A percentile compares a stretch with the other conserved stretches of the same genome.
Evolutionary conservation across 768 basidiomycete species (phyloP).

Genomic region (Suillus paluster): DNA sequence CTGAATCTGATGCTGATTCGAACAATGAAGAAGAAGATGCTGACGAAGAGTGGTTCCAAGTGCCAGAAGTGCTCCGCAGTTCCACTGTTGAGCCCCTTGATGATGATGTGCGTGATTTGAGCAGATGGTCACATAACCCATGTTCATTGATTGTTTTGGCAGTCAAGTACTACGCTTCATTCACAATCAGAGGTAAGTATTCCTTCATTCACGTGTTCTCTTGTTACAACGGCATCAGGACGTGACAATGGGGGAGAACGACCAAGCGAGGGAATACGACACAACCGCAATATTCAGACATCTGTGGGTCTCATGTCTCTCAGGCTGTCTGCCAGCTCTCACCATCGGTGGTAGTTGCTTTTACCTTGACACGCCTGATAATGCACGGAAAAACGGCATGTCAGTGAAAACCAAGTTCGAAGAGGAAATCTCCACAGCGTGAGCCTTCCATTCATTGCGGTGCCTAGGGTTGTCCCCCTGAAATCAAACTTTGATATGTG

Average conservation of each 20-base stretch:
- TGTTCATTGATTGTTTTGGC: neutral
- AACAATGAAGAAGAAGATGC: conserved; percentile 52
- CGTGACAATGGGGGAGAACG: conserved; percentile 73
- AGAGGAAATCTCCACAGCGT: conserved; percentile 59
- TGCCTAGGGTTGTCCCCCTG: neutral
- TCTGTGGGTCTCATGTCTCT: conserved; percentile 54
- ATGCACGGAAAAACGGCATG: conserved; percentile 72
- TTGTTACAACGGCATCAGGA: conserved; percentile 25
- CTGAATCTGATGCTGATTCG: conserved; percentile 71
- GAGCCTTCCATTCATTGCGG: conserved; percentile 17
- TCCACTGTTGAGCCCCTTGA: neutral
- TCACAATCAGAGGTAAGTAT: conserved; percentile 13
- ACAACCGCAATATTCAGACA: conserved; percentile 80
- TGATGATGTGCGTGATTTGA: conserved; percentile 6
- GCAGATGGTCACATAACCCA: neutral
- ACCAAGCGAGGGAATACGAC: conserved; percentile 79
- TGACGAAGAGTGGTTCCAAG: conserved; percentile 46
- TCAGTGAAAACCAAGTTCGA: conserved; percentile 55
- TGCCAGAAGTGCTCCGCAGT: conserved; percentile 10
- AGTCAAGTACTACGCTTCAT: conserved; percentile 2
- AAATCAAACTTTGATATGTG: neutral
- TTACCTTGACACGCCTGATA: conserved; percentile 83
- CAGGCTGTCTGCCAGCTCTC: neutral
- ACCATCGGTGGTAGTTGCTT: conserved; percentile 61
- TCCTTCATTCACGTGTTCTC: neutral